Percentiles rank a stretch among this genome's conserved stretches.
These are phyloP conservation scores for Gypsophila paniculata DNA, from an alignment of 179 eudicot genomes.

Conservation along the genomic window DNA sequence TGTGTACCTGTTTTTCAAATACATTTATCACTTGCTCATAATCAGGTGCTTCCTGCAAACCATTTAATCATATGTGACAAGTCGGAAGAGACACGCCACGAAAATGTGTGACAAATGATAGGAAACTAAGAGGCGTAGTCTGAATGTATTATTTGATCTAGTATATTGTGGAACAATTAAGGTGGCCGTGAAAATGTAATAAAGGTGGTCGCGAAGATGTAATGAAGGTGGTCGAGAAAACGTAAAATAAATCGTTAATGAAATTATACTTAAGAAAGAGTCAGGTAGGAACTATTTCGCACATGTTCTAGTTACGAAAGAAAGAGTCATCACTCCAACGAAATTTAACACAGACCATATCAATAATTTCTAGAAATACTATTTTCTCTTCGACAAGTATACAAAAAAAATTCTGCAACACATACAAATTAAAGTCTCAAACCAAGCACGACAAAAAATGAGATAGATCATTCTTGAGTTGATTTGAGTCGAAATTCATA, in stretches of 20 bases:
- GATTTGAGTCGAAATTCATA: background rate
- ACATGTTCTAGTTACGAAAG: background rate
- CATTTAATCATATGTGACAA: background rate
- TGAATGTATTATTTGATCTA: background rate
- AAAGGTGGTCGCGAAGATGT: background rate
- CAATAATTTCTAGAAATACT: background rate
- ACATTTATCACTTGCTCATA: slow-evolving; percentile 37
- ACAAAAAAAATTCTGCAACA: background rate
- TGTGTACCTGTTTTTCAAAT: slow-evolving; percentile 65
- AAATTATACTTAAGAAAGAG: background rate
- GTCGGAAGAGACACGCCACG: background rate
- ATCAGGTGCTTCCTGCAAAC: slow-evolving; percentile 22
- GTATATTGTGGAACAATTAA: background rate
- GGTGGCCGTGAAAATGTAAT: background rate
- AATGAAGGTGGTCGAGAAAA: background rate
- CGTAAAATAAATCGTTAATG: background rate
- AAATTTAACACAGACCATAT: background rate
- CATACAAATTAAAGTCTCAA: background rate
- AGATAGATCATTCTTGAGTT: background rate
- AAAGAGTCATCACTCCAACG: background rate
- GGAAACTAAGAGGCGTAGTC: background rate
- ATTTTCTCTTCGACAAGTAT: background rate
- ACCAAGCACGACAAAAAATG: background rate
- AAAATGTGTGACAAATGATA: background rate
- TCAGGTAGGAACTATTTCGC: background rate